A percentile compares a stretch with the other conserved stretches of the same genome.
These are phyloP conservation scores for Suhomyces sp. DNA, from an alignment of 805 yeast genomes.

Conservation along the genomic window DNA sequence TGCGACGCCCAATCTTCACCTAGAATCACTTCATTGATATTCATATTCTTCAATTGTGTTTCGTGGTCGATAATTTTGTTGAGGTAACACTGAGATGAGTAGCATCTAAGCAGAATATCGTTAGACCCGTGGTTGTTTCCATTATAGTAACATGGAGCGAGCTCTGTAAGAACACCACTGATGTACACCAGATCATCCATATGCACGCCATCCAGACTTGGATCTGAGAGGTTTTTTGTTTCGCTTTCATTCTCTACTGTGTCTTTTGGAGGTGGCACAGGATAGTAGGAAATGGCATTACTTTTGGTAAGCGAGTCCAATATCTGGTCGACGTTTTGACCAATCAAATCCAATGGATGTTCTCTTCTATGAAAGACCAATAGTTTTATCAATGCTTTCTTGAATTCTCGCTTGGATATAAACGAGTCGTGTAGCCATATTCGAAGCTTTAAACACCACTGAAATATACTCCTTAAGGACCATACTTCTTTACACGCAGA, in stretches of 20 bases:
- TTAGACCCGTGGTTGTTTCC: slow-evolving; percentile 14
- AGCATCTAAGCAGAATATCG: slow-evolving; percentile 22
- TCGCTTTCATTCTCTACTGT: background rate
- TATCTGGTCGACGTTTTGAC: slow-evolving; percentile 49
- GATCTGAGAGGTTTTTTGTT: background rate
- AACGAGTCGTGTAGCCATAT: slow-evolving; percentile 53
- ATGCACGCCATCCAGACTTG: slow-evolving; percentile 8
- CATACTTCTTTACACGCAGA: slow-evolving; percentile 45
- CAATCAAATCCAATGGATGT: slow-evolving; percentile 48
- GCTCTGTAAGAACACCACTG: slow-evolving; percentile 43
- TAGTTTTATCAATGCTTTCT: slow-evolving; percentile 49
- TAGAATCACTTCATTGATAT: slow-evolving; percentile 22
- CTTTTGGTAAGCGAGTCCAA: slow-evolving; percentile 39
- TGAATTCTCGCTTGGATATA: slow-evolving; percentile 51
- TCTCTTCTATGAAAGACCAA: slow-evolving; percentile 50
- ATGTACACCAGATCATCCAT: slow-evolving; percentile 18
- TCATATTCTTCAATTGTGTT: slow-evolving; percentile 14
- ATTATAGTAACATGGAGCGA: slow-evolving; percentile 46
- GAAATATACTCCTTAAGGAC: slow-evolving; percentile 47
- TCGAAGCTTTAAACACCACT: slow-evolving; percentile 52
- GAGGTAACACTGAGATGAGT: slow-evolving; percentile 32
- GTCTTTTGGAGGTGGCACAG: background rate
- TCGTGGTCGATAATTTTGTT: slow-evolving; percentile 30
- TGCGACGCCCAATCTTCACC: slow-evolving; percentile 62
- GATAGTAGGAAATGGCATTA: slow-evolving; percentile 34